Evolutionary conservation across 129 eudicot species (phyloP).

Genomic region (Tanacetum coccineum): DNA sequence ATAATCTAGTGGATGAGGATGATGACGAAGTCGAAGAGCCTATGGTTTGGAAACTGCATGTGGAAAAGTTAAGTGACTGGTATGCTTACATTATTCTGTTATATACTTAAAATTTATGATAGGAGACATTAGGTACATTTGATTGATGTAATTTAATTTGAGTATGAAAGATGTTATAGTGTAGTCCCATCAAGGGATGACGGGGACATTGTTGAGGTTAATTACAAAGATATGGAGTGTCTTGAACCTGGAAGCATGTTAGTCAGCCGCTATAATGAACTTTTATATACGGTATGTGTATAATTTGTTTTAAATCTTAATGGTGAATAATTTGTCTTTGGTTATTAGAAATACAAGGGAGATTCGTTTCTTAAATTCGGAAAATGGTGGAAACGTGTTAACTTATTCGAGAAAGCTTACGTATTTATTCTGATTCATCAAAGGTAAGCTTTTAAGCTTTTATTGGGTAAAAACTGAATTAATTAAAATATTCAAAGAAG

Average conservation of each 20-base stretch:
- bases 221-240: too few relatives aligned
- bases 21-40: conserved; percentile 65
- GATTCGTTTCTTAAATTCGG: too few relatives aligned
- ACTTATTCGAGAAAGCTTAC: too few relatives aligned
- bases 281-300: conserved; percentile 70
- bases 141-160: too few relatives aligned
- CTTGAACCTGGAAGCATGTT: conserved; percentile 64
- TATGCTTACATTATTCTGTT: conserved; percentile 28
- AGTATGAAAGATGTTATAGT: too few relatives aligned
- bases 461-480: not conserved
- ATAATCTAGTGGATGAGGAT: conserved; percentile 56
- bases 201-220: too few relatives aligned
- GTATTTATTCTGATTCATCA: too few relatives aligned
- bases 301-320: not conserved
- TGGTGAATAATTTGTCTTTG: conserved; percentile 15
- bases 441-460: too few relatives aligned
- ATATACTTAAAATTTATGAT: not conserved
- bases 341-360: too few relatives aligned
- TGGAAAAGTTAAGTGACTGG: conserved; percentile 41
- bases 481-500: not conserved
- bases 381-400: too few relatives aligned
- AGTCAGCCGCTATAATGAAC: conserved; percentile 79
- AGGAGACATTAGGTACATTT: conserved; percentile 1
- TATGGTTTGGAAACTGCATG: conserved; percentile 19
- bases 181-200: too few relatives aligned